Evolutionary conservation across 768 basidiomycete species (phyloP).

Genomic region (Suillus discolor): DNA sequence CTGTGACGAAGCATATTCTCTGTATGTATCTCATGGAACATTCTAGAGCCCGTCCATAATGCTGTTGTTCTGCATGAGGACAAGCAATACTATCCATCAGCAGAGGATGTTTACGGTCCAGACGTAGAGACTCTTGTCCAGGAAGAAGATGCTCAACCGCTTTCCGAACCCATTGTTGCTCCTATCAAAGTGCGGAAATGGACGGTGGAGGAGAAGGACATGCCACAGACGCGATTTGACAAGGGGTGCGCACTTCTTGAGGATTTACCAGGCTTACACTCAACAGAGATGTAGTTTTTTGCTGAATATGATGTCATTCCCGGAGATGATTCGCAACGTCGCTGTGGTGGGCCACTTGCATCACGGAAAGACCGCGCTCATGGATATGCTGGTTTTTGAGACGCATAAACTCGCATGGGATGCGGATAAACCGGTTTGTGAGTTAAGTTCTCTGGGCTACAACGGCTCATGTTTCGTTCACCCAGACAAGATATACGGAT

Average conservation of each 20-base stretch:
- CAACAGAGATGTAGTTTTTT: conserved; percentile 64
- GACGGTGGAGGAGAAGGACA: conserved; percentile 92
- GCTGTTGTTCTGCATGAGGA: conserved; percentile 93
- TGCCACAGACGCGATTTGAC: conserved; percentile 97
- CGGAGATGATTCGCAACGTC: conserved; percentile 95
- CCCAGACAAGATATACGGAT: conserved; percentile 92
- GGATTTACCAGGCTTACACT: conserved; percentile 9
- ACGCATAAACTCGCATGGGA: conserved; percentile 97
- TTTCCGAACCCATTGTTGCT: conserved; percentile 93
- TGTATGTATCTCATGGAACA: conserved; percentile 9
- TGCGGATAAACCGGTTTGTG: conserved; percentile 80
- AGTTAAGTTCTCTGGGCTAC: conserved; percentile 14
- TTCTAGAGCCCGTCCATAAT: conserved; percentile 72
- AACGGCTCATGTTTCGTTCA: conserved; percentile 22
- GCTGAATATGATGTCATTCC: conserved; percentile 87
- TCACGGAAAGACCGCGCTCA: conserved; percentile 94
- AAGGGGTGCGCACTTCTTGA: conserved; percentile 66
- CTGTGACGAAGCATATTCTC: conserved; percentile 20
- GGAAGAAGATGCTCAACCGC: conserved; percentile 96
- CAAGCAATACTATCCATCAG: conserved; percentile 97
- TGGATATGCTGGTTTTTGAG: conserved; percentile 98
- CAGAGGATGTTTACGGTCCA: conserved; percentile 87
- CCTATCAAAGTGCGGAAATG: conserved; percentile 95
- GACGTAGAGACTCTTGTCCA: conserved; percentile 97
- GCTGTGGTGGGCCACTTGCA: conserved; percentile 96